Evolutionary conservation across 108 stramenopile species (phyloP).

Genomic region (Skeletonema costatum): DNA sequence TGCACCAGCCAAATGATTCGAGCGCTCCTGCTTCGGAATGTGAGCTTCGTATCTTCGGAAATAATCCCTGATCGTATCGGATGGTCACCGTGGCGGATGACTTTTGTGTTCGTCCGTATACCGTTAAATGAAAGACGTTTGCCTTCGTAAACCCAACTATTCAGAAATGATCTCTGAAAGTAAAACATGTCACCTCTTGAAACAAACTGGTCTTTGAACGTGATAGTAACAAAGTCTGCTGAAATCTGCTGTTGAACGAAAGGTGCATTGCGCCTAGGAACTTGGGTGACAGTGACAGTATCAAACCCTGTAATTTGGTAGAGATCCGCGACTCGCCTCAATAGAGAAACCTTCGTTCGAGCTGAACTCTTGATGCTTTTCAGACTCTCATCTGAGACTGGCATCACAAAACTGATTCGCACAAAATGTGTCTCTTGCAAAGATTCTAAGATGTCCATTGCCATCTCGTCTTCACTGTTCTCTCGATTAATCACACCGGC

Average conservation of each 20-base stretch:
- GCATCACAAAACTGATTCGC: conserved; percentile 72
- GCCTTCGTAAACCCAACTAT: conserved; percentile 86
- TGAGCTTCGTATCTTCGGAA: conserved; percentile 85
- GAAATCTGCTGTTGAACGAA: conserved; percentile 64
- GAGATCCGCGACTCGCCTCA: conserved; percentile 80
- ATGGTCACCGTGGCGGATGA: conserved; percentile 71
- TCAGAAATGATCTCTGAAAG: conserved; percentile 70
- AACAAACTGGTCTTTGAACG: conserved; percentile 92
- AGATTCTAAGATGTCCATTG: conserved; percentile 35
- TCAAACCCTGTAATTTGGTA: conserved; percentile 82
- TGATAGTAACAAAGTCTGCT: conserved; percentile 84
- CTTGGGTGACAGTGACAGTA: conserved; percentile 81
- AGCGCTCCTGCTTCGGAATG: conserved; percentile 92
- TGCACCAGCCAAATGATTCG: conserved; percentile 98
- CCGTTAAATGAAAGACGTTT: conserved; percentile 61
- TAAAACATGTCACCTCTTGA: conserved; percentile 82
- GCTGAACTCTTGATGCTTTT: conserved; percentile 77
- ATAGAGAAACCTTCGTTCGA: conserved; percentile 78
- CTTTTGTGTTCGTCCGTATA: conserved; percentile 73
- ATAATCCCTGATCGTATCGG: conserved; percentile 75
- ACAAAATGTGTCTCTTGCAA: conserved; percentile 67
- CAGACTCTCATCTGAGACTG: conserved; percentile 74
- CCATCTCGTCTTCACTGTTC: conserved; percentile 6
- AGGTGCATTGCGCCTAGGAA: conserved; percentile 52
- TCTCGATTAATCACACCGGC: background rate